A percentile compares a stretch with the other conserved stretches of the same genome.
Evolutionary conservation across 2,329 filamentous ascomycete species (phyloP).

Genomic region (Malbranchea cinnamomea): DNA sequence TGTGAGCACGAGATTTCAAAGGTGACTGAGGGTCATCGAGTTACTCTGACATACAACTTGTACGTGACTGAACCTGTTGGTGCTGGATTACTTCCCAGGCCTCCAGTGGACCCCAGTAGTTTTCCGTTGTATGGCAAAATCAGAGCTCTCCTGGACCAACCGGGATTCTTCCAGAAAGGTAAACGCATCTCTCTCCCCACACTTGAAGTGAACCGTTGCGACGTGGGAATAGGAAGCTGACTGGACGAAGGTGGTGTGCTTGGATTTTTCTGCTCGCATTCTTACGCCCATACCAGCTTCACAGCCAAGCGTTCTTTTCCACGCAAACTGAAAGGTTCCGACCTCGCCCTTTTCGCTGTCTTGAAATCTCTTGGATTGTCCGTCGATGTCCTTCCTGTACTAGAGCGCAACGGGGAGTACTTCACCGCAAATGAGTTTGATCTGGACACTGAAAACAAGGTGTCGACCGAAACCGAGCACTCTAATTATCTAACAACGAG

Average conservation of each 20-base stretch:
- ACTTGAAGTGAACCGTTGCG: not conserved
- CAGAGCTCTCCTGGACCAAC: slow-evolving; percentile 16
- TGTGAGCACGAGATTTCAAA: slow-evolving; percentile 26
- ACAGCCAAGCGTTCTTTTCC: slow-evolving; percentile 16
- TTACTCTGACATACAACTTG: slow-evolving; percentile 48
- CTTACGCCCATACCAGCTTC: slow-evolving; percentile 30
- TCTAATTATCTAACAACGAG: no score
- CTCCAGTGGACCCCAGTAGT: slow-evolving; percentile 17
- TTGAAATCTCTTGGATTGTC: slow-evolving; percentile 21
- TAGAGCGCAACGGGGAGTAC: no score
- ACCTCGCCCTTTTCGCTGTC: slow-evolving; percentile 28
- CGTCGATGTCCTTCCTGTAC: slow-evolving; percentile 19
- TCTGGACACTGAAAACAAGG: not conserved
- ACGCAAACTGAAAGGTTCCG: slow-evolving; percentile 31
- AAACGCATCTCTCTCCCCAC: slow-evolving; percentile 1
- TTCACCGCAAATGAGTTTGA: not conserved
- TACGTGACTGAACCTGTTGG: slow-evolving; percentile 27
- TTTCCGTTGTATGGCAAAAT: slow-evolving; percentile 24
- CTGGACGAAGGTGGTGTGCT: slow-evolving; percentile 25
- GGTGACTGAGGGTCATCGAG: slow-evolving; percentile 36
- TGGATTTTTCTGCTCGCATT: slow-evolving; percentile 33
- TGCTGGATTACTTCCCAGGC: slow-evolving; percentile 8
- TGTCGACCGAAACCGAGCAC: no score
- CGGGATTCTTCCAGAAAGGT: slow-evolving; percentile 26
- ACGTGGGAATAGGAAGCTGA: not conserved